A percentile compares a stretch with the other conserved stretches of the same genome.
These are phyloP conservation scores for Colletotrichum salicis DNA, from an alignment of 2,329 filamentous ascomycete species.

Conservation along the genomic window DNA sequence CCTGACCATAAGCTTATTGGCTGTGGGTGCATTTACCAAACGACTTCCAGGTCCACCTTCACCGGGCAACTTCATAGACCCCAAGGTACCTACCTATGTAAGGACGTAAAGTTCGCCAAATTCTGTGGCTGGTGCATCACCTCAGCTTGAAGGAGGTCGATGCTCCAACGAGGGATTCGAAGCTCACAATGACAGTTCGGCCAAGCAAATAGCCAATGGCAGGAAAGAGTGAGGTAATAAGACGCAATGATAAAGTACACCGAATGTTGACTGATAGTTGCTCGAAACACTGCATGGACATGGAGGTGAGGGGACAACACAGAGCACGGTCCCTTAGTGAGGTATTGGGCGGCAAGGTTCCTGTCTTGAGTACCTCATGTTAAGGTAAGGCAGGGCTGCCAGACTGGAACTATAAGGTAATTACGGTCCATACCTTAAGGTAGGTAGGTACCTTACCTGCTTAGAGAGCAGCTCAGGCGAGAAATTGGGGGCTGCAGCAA, in stretches of 20 bases:
- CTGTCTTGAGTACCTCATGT: background rate
- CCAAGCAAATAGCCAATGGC: background rate
- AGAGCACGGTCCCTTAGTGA: constrained; percentile 21
- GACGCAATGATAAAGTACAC: background rate
- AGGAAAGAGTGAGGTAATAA: background rate
- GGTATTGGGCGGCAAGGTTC: background rate
- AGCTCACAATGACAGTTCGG: too few relatives aligned
- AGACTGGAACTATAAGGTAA: background rate
- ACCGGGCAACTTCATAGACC: background rate
- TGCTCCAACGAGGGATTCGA: background rate
- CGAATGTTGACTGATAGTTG: constrained; percentile 10
- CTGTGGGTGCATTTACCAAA: background rate
- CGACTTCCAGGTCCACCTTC: background rate
- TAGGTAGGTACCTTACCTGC: background rate
- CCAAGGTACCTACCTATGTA: too few relatives aligned
- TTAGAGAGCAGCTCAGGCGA: background rate
- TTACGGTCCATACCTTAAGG: too few relatives aligned
- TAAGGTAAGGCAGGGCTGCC: background rate
- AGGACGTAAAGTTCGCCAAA: too few relatives aligned
- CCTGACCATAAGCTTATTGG: background rate
- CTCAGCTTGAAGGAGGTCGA: background rate
- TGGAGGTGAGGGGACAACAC: constrained; percentile 30
- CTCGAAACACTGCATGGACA: constrained; percentile 33
- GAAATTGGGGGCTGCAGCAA: background rate
- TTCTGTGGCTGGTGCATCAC: background rate